Conservation (phyloP, 108 stramenopile genomes). For the Cylindrotheca fusiformis region DNA sequence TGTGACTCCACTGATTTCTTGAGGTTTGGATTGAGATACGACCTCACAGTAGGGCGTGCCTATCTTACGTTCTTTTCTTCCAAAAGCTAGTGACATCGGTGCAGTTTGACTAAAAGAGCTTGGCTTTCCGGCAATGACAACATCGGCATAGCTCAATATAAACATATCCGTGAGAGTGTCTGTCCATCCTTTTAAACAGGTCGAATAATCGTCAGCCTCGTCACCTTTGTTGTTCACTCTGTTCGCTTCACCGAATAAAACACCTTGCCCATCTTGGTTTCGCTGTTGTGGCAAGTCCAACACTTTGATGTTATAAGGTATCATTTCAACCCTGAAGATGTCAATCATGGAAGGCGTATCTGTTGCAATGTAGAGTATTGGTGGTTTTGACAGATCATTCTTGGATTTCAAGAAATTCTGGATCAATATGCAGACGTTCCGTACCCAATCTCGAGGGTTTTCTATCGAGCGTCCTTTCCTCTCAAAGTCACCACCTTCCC, state of each 20-base stretch:
- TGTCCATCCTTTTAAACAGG: constrained; percentile 38
- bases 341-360: constrained; percentile 41
- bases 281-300: constrained; percentile 18
- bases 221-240: background rate
- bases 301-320: constrained; percentile 7
- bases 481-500: constrained; percentile 44
- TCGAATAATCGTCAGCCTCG: constrained; percentile 2
- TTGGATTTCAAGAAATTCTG: constrained; percentile 8
- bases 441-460: constrained; percentile 14
- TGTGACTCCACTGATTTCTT: background rate
- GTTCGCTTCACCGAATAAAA: constrained; percentile 27
- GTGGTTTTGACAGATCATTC: constrained; percentile 6
- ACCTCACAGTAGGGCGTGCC: constrained; percentile 15
- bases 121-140: constrained; percentile 37
- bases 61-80: background rate
- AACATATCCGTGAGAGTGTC: constrained; percentile 39
- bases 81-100: constrained; percentile 46
- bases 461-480: constrained; percentile 32
- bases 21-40: background rate
- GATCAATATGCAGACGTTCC: constrained; percentile 5
- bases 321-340: constrained; percentile 18
- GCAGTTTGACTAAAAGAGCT: constrained; percentile 47
- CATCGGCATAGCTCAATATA: constrained; percentile 44
- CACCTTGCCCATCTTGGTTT: constrained; percentile 15
- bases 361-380: constrained; percentile 47